Evolutionary conservation across 2,329 filamentous ascomycete species (phyloP).

Genomic region (Xylariaceae sp.): DNA sequence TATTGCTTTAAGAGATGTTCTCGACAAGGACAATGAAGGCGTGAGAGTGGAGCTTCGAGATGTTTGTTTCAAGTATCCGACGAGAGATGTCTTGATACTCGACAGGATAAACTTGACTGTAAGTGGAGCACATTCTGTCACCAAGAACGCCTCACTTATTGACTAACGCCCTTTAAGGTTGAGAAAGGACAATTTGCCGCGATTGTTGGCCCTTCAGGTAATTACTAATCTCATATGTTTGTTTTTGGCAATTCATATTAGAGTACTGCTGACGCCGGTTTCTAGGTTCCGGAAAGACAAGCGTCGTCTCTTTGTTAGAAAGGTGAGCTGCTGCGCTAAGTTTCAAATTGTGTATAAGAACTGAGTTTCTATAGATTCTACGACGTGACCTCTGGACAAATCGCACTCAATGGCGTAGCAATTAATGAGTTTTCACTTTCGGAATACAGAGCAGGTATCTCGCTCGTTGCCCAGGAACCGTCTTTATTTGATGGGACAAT

Average conservation of each 20-base stretch:
- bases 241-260: background rate
- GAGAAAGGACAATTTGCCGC: conserved; percentile 68
- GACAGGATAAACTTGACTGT: conserved; percentile 57
- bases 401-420: conserved; percentile 61
- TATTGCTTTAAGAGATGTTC: conserved; percentile 32
- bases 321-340: conserved; percentile 31
- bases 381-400: conserved; percentile 59
- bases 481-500: conserved; percentile 62
- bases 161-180: conserved; percentile 37
- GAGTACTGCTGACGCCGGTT: conserved; percentile 12
- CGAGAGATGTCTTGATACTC: conserved; percentile 55
- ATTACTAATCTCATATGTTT: background rate
- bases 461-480: conserved; percentile 72
- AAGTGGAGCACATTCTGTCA: conserved; percentile 6
- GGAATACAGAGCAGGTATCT: conserved; percentile 62
- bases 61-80: conserved; percentile 61
- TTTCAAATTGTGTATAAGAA: no score
- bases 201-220: conserved; percentile 65
- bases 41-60: conserved; percentile 56
- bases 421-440: conserved; percentile 57
- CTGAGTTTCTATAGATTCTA: conserved; percentile 54
- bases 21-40: conserved; percentile 44
- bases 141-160: background rate
- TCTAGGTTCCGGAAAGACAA: conserved; percentile 64
- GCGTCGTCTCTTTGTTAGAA: conserved; percentile 63